Evolutionary conservation across 2,329 filamentous ascomycete genomes (phyloP), one percentile per base, ranked within the genome.

Genomic region (Apiospora koreana): DNA sequence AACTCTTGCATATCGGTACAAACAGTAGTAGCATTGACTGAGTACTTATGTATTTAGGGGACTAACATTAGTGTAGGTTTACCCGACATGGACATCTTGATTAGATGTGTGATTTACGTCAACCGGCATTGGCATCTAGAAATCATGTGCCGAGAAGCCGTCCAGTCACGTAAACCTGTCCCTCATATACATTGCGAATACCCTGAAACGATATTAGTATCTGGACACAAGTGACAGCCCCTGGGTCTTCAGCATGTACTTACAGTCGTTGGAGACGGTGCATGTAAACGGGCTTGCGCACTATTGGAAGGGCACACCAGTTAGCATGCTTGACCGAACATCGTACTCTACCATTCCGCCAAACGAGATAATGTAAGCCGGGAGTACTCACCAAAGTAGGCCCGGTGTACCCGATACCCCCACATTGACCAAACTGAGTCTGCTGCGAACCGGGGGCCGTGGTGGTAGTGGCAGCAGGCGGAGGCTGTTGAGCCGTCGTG

Each of bases 221-320:
- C n/a, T 43, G 1, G 14, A 10, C 25, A n/a, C n/a, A 6, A 8
- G 38, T n/a, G 7, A 41, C n/a, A n/a, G 18, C 16, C n/a, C 12
- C 38, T 9, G 28, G 2, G 3, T 4, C 7, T 21, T 28, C 28
- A 10, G 38, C 14, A 41, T 21, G 35, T 23, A 68, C 48, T 70
- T 50, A 69, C 67, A 71, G 14, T 69, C 66, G 43, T 71, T 71
- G 12, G 69, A 65, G 16, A 65, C 46, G 21, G 62, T 70, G 65
- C 69, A 70, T 7, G 25, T 62, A 18, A 54, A 70, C 1, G 69
- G 69, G 58, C 42, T 66, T 23, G 23, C 67, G 43, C 69, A 71
- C 69, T 71, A n/a, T 21, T 25, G 21, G 1, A 1, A 35, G 25
- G 23, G n/a, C 6, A 65, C 65, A 1, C n/a, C 25, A 35, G 65